These are phyloP conservation scores for Escallonia rubra DNA, from an alignment of 129 eudicot species.

Conservation along the genomic window DNA sequence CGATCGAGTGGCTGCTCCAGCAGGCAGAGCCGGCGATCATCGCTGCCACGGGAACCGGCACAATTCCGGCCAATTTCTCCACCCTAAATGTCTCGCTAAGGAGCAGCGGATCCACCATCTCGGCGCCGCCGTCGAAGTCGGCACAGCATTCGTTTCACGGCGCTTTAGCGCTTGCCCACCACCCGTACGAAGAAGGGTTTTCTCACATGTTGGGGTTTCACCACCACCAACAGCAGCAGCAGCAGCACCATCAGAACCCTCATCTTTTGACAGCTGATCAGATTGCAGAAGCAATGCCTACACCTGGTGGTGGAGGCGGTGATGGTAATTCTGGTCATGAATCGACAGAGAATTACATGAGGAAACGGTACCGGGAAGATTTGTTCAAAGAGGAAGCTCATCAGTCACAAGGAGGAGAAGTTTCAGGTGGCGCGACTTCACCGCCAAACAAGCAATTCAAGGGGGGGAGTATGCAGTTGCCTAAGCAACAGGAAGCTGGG, in stretches of 20 bases:
- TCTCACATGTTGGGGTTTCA: slow-evolving; percentile 79
- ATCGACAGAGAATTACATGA: slow-evolving; percentile 39
- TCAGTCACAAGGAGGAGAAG: slow-evolving; percentile 24
- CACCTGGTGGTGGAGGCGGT: slow-evolving; percentile 20
- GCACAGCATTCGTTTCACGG: slow-evolving; percentile 66
- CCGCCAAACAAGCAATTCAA: slow-evolving; percentile 60
- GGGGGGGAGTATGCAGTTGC: slow-evolving; percentile 20
- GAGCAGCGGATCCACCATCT: slow-evolving; percentile 57
- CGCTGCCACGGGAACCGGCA: slow-evolving; percentile 77
- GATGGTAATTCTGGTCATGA: slow-evolving; percentile 19
- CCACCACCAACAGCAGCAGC: slow-evolving; percentile 35
- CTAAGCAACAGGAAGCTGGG: slow-evolving; percentile 46
- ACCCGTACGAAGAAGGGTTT: slow-evolving; percentile 58
- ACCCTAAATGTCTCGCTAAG: slow-evolving; percentile 64
- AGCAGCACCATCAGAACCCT: slow-evolving; percentile 34
- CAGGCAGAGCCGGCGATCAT: slow-evolving; percentile 76
- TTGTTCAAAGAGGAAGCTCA: slow-evolving; percentile 63
- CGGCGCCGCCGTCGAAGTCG: slow-evolving; percentile 68
- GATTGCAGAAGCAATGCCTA: slow-evolving; percentile 39
- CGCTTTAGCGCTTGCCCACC: slow-evolving; percentile 54
- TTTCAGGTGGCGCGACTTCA: slow-evolving; percentile 31
- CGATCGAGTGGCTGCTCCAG: slow-evolving; percentile 74
- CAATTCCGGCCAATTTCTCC: slow-evolving; percentile 69
- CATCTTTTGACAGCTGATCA: slow-evolving; percentile 51
- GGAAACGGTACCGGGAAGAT: slow-evolving; percentile 70